Evolutionary conservation across 1,139 yeast genomes (phyloP).

Genomic region (Suzukiozyma palmioleophila): DNA sequence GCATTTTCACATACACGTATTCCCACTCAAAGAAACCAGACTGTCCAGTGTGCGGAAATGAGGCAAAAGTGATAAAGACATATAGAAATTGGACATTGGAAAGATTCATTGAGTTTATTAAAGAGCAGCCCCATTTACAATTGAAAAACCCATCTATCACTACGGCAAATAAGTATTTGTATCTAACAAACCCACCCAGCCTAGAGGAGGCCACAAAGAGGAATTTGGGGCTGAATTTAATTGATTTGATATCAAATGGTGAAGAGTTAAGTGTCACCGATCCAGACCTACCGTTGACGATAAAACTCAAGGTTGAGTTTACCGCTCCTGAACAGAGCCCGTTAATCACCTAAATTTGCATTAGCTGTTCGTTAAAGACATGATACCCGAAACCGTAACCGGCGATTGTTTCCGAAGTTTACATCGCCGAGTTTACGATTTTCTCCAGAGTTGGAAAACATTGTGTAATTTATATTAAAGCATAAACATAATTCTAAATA

Average conservation of each 20-base stretch:
- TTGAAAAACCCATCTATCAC: conserved; percentile 50
- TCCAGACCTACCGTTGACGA: conserved; percentile 46
- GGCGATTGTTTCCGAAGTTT: too few species aligned
- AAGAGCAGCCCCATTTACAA: conserved; percentile 31
- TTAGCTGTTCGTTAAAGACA: too few species aligned
- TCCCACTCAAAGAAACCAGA: conserved; percentile 53
- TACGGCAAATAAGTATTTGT: conserved; percentile 38
- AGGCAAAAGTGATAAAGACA: conserved; percentile 29
- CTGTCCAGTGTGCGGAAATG: conserved; percentile 74
- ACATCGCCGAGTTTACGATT: too few species aligned
- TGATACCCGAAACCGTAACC: too few species aligned
- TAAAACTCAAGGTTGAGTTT: conserved; percentile 23
- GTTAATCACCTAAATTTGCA: not conserved
- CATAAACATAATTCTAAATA: too few species aligned
- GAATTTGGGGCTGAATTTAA: conserved; percentile 37
- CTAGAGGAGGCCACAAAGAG: conserved; percentile 47
- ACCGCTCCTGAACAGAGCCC: conserved; percentile 15
- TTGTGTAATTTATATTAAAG: too few species aligned
- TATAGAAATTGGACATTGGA: conserved; percentile 41
- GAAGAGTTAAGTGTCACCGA: conserved; percentile 60
- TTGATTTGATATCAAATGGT: conserved; percentile 33
- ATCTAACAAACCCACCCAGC: conserved; percentile 48
- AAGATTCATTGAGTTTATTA: conserved; percentile 43
- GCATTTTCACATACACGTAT: conserved; percentile 72
- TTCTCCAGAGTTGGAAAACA: too few species aligned